A percentile compares a stretch with the other conserved stretches of the same genome.
These are phyloP conservation scores for Syncephalis plumigaleata DNA, from an alignment of 371 early-diverging fungal species.

Conservation along the genomic window DNA sequence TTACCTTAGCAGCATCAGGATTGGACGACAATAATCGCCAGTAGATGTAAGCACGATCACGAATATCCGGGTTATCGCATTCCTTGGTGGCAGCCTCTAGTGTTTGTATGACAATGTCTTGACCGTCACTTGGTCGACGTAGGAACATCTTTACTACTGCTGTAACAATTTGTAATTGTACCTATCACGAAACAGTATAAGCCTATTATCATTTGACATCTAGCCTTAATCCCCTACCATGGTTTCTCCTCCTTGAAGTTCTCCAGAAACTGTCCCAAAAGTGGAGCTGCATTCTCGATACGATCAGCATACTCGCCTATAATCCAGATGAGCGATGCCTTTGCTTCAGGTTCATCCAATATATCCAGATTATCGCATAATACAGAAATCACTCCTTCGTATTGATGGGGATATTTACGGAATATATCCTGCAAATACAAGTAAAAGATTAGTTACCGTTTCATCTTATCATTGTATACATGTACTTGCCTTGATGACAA, in stretches of 20 bases:
- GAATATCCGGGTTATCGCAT: conserved; percentile 85
- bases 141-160: conserved; percentile 84
- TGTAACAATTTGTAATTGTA: conserved; percentile 76
- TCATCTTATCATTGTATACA: too few relatives aligned
- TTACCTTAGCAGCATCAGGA: conserved; percentile 64
- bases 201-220: not conserved
- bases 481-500: conserved; percentile 55
- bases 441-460: too few relatives aligned
- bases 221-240: too few relatives aligned
- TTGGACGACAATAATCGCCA: conserved; percentile 91
- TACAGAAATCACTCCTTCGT: conserved; percentile 70
- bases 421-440: conserved; percentile 59
- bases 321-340: conserved; percentile 92
- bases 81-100: conserved; percentile 78
- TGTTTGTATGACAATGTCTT: conserved; percentile 71
- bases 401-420: conserved; percentile 86
- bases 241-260: conserved; percentile 53
- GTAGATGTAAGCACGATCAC: conserved; percentile 91
- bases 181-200: conserved; percentile 14
- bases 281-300: conserved; percentile 74
- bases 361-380: conserved; percentile 80
- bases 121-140: conserved; percentile 71
- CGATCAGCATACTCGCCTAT: conserved; percentile 90
- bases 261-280: conserved; percentile 64
- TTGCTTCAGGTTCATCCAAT: conserved; percentile 88